Conservation (phyloP, 139 green algal genomes). For the Penium margaritaceum region DNA sequence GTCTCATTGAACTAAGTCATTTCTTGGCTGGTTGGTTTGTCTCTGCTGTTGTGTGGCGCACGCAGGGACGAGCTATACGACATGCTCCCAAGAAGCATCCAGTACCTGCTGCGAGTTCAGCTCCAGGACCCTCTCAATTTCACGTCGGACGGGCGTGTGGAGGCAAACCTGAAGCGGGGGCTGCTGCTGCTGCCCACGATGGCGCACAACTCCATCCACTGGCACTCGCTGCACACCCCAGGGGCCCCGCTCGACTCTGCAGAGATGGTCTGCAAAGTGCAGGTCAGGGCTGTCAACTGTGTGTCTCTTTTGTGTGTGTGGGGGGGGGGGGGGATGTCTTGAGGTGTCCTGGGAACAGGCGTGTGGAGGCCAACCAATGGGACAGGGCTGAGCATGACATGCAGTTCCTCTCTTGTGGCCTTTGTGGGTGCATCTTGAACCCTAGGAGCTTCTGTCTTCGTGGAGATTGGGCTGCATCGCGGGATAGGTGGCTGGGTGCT, state of each 20-base stretch:
- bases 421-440: no score
- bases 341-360: no score
- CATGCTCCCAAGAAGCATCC: slow-evolving; percentile 1
- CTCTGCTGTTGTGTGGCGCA: no score
- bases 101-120: background rate
- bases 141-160: background rate
- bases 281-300: no score
- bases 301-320: no score
- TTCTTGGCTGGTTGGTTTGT: no score
- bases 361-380: no score
- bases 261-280: slow-evolving; percentile 1
- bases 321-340: background rate
- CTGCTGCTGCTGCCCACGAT: slow-evolving; percentile 10
- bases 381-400: no score
- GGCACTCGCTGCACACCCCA: slow-evolving; percentile 6
- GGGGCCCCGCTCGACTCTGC: background rate
- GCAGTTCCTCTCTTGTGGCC: no score
- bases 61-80: slow-evolving; percentile 9
- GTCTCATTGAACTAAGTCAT: no score
- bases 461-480: no score
- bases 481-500: background rate
- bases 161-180: slow-evolving; percentile 7
- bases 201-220: slow-evolving; percentile 7
- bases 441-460: no score
- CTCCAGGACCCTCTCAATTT: background rate